Evolutionary conservation across 306 rosid species (phyloP).

Genomic region (Glycine soja): DNA sequence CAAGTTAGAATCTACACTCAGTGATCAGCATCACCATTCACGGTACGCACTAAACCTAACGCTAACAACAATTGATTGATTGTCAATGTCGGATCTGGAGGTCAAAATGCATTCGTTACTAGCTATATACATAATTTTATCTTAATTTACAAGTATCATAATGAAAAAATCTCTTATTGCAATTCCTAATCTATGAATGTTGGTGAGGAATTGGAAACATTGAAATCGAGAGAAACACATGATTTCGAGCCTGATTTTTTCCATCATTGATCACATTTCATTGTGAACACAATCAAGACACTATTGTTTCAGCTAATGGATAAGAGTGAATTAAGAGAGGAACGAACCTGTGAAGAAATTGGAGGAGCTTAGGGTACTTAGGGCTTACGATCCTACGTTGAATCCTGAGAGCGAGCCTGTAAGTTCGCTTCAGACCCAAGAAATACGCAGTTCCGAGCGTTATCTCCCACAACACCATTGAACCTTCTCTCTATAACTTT

Average conservation of each 20-base stretch:
- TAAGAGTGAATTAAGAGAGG: background rate
- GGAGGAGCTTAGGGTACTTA: slow-evolving; percentile 70
- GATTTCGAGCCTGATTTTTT: background rate
- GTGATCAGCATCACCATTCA: slow-evolving; percentile 21
- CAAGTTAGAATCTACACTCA: background rate
- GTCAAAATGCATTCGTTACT: background rate
- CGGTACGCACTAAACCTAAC: too few relatives aligned
- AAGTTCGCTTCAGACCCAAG: slow-evolving; percentile 86
- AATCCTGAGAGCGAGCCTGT: slow-evolving; percentile 73
- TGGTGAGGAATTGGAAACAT: background rate
- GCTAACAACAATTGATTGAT: background rate
- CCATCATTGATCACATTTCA: background rate
- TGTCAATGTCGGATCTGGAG: background rate
- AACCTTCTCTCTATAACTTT: slow-evolving; percentile 13
- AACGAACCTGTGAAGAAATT: slow-evolving; percentile 71
- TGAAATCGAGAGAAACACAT: background rate
- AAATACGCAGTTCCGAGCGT: slow-evolving; percentile 93
- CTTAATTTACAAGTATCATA: background rate
- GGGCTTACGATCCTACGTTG: slow-evolving; percentile 75
- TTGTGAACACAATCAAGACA: background rate
- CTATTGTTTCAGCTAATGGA: too few relatives aligned
- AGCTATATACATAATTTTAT: background rate
- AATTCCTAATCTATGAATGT: background rate
- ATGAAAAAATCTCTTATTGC: background rate
- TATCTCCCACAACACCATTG: slow-evolving; percentile 97